Conservation (phyloP, 345 rosid species). For the Euphorbia tirucalli region DNA sequence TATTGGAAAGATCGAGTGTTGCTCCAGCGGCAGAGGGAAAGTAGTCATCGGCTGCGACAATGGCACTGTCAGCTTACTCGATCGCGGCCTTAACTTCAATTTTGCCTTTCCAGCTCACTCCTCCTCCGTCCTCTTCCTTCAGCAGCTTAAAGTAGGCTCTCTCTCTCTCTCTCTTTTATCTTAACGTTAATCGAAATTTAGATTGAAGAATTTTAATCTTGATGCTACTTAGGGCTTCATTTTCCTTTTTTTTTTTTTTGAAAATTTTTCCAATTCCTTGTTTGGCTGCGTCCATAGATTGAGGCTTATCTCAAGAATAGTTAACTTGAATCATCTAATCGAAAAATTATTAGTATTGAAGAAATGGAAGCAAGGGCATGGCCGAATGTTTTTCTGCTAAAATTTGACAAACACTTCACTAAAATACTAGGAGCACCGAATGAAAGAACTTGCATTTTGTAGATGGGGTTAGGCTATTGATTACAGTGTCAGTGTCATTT, state of each 20-base stretch:
- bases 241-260: too few species aligned
- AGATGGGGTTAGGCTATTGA: neutral
- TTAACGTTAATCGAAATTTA: neutral
- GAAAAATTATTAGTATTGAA: neutral
- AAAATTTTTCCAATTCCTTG: neutral
- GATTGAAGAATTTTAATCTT: neutral
- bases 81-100: conserved; percentile 93
- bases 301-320: neutral
- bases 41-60: conserved; percentile 84
- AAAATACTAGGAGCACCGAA: neutral
- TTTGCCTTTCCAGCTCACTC: conserved; percentile 82
- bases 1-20: conserved; percentile 61
- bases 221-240: neutral
- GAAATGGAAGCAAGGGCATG: too few species aligned
- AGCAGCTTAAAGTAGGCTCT: conserved; percentile 74
- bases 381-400: neutral
- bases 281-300: neutral
- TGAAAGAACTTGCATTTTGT: neutral
- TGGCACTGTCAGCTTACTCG: conserved; percentile 79
- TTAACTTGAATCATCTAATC: neutral
- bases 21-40: conserved; percentile 98
- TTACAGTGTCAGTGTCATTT: neutral
- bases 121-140: conserved; percentile 79
- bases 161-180: neutral
- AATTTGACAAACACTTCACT: neutral